phyloP scores from a whole-genome alignment of 768 basidiomycete species.

The Mycena leptocephala region DNA sequence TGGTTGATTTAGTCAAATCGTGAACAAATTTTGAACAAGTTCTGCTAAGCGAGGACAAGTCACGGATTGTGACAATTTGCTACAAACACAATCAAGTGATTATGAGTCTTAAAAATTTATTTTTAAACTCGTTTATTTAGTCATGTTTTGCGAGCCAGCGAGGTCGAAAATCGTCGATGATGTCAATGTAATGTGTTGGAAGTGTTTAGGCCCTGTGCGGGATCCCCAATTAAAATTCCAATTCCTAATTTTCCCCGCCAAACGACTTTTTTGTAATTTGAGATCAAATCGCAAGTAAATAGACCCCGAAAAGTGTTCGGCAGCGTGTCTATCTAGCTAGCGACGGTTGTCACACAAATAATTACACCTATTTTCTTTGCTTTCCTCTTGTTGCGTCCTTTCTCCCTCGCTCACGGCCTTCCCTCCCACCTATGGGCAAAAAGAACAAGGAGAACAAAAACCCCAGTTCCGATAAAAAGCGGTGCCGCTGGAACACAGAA shows the following conservation, averaged over 20 bases:
- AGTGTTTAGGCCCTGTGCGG: slow-evolving; percentile 9
- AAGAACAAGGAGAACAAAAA: slow-evolving; percentile 6
- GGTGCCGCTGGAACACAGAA: neutral
- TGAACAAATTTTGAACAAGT: too few relatives aligned
- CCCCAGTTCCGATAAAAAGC: neutral
- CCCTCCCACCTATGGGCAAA: neutral
- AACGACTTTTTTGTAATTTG: neutral
- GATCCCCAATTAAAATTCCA: slow-evolving; percentile 2
- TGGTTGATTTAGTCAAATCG: too few relatives aligned
- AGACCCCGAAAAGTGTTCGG: slow-evolving; percentile 1
- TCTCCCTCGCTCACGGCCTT: neutral
- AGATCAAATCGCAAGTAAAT: neutral
- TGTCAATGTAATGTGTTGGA: too few relatives aligned
- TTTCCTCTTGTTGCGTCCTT: neutral
- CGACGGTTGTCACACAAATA: neutral
- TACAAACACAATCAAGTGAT: too few relatives aligned
- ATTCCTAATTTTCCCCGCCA: neutral
- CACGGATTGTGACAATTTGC: too few relatives aligned
- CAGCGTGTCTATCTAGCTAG: neutral
- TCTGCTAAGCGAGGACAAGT: too few relatives aligned
- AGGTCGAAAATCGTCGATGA: too few relatives aligned
- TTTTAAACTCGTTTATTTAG: too few relatives aligned
- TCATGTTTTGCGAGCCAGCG: too few relatives aligned
- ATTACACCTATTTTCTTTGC: too few relatives aligned
- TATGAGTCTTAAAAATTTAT: too few relatives aligned